Base-by-base conservation (phyloP, 2,329 filamentous ascomycete species). In the Ophiosphaerella korrae region DNA sequence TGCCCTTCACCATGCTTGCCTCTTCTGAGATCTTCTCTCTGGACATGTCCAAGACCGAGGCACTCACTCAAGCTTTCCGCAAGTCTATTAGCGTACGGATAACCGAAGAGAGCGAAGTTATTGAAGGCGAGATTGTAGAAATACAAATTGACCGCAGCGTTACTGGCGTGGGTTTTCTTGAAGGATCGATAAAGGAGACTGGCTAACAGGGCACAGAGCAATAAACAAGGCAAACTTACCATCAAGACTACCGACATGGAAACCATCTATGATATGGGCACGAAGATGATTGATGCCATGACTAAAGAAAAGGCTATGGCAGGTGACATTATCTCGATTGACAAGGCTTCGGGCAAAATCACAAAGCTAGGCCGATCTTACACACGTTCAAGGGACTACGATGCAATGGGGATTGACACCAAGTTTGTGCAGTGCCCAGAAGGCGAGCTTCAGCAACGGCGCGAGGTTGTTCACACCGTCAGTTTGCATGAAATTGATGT, bases 171-270 rank as follows among this genome's bases (percentile, higher is more conserved):
- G 37, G 67, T 60, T n/a, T 26, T 37, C 21, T 11, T 9, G n/a
- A 4, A 24, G 11, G 3, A 11, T 11, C 63, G n/a, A 14, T 23
- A n/a, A 0, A n/a, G 23, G 24, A 12, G n/a, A 7, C 21, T 24
- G 45, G 43, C 62, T 68, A 34, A 66, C 34, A 5, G 42, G 31
- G 16, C 36, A 16, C 48, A 84, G 82, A 90, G 89, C 62, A 95
- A 94, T 69, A 99, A 97, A 82, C 93, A 97, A 81, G 94, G 94
- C 69, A 99, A 99, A 78, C 87, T 99, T 59, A 99, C 94, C 16
- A 96, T 99, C 80, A 99, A 99, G 80, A 99, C 94, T 9, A 97
- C 93, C 51, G 94, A 99, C 75, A 99, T 99, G 94, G 94, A 99
- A 77, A 96, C 94, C 11, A 90, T 99, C 61, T 99, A 97, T 78